Evolutionary conservation across 2,329 filamentous ascomycete species (phyloP).

Genomic region (Fusarium torulosum): DNA sequence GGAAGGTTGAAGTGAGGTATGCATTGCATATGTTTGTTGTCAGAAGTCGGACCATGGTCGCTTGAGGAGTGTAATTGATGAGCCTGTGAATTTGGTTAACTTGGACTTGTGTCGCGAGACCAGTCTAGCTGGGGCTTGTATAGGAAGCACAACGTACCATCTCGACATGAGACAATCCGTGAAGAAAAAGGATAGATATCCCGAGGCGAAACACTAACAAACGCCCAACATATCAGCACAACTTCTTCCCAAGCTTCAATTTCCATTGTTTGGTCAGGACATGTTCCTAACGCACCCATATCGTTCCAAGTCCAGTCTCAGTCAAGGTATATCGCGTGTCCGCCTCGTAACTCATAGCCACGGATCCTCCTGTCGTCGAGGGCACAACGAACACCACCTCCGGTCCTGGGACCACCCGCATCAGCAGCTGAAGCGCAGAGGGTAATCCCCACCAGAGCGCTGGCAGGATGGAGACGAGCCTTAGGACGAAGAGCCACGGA

Average conservation of each 20-base stretch:
- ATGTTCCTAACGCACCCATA: slow-evolving; percentile 71
- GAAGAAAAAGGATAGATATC: slow-evolving; percentile 85
- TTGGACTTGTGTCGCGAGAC: slow-evolving; percentile 8
- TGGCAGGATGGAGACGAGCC: slow-evolving; percentile 78
- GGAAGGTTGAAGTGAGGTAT: slow-evolving; percentile 79
- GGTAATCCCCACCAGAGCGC: slow-evolving; percentile 79
- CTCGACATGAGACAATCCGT: slow-evolving; percentile 87
- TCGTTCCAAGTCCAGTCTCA: slow-evolving; percentile 77
- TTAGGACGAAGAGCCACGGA: slow-evolving; percentile 77
- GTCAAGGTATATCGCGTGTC: slow-evolving; percentile 62
- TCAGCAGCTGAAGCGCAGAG: slow-evolving; percentile 75
- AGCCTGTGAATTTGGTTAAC: slow-evolving; percentile 66
- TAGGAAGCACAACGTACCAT: slow-evolving; percentile 65
- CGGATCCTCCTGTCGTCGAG: slow-evolving; percentile 42
- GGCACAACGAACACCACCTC: slow-evolving; percentile 48
- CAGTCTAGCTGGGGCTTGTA: neutral
- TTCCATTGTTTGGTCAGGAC: neutral
- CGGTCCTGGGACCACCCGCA: slow-evolving; percentile 66
- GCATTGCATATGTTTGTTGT: slow-evolving; percentile 81
- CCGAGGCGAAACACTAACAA: slow-evolving; percentile 77
- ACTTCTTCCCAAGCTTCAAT: neutral
- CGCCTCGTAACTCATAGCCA: slow-evolving; percentile 38
- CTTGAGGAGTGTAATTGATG: slow-evolving; percentile 84
- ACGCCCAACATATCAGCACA: slow-evolving; percentile 20
- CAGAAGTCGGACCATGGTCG: slow-evolving; percentile 82